Evolutionary conservation across 768 basidiomycete species (phyloP).

Genomic region (Candolleomyces eurysporus): DNA sequence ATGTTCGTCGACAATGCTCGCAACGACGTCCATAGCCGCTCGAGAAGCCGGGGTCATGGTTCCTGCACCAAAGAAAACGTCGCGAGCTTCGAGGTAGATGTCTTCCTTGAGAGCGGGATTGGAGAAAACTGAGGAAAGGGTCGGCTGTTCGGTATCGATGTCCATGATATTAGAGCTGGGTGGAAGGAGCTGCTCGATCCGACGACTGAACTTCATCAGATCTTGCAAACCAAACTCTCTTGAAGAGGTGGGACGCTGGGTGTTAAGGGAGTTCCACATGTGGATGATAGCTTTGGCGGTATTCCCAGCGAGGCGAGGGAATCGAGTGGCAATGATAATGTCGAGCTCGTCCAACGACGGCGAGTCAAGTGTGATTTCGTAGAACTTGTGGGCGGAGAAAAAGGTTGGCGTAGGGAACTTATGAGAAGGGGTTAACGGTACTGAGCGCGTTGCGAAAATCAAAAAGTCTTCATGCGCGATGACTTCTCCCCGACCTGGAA

Average conservation of each 20-base stretch:
- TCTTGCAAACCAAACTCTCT: constrained; percentile 75
- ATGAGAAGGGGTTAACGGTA: constrained; percentile 43
- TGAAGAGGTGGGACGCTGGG: constrained; percentile 45
- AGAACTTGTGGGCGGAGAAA: constrained; percentile 83
- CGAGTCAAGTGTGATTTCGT: constrained; percentile 60
- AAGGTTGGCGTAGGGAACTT: constrained; percentile 63
- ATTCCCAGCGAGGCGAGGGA: constrained; percentile 54
- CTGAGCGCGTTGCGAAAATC: constrained; percentile 86
- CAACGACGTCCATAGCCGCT: constrained; percentile 48
- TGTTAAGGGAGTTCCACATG: constrained; percentile 66
- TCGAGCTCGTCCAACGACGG: constrained; percentile 68
- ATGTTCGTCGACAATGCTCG: constrained; percentile 53
- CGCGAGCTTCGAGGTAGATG: constrained; percentile 82
- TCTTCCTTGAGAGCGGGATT: constrained; percentile 83
- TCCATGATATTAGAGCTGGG: constrained; percentile 43
- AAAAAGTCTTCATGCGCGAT: constrained; percentile 78
- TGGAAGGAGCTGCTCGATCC: constrained; percentile 65
- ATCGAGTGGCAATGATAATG: constrained; percentile 66
- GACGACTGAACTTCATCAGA: constrained; percentile 77
- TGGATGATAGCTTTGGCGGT: constrained; percentile 52
- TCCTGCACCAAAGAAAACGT: constrained; percentile 86
- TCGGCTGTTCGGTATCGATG: constrained; percentile 27
- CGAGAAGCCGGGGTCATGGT: constrained; percentile 50
- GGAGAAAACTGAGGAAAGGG: constrained; percentile 51
- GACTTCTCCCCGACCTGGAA: constrained; percentile 74